Evolutionary conservation across 2,329 filamentous ascomycete genomes (phyloP), one percentile per base, ranked within the genome.

Genomic region (Sphaceloma murrayae): DNA sequence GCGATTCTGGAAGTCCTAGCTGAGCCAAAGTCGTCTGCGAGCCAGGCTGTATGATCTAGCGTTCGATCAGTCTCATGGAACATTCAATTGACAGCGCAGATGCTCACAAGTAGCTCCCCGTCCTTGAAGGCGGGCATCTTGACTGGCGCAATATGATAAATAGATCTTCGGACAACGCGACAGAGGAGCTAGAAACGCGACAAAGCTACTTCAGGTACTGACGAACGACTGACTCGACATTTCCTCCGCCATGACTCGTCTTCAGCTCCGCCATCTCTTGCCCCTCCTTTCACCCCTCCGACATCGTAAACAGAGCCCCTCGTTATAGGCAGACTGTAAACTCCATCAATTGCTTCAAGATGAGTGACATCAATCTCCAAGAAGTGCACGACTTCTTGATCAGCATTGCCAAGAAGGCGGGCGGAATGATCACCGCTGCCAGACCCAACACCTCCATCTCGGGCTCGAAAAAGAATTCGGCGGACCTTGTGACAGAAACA

Each of bases 1-100:
- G 81, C n/a, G 77, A 80, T 68, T 95, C 88, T 55, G 79, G 80
- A 55, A 91, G 82, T 42, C 88, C 88, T 30, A 94, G 75, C 73
- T 94, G 87, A 53, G 87, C 88, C 67, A 94, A 78, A 48, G 87
- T 94, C 52, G 81, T 89, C 65, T 83, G 80, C 62, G 87, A 94
- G 59, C 88, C 88, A 24, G 83, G 82, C 63, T 80, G 82, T 65
- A 88, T 79, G 61, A 88, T 69, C 68, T 70, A 49, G 26, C 17
- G 14, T 21, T 14, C n/a, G n/a, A n/a, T n/a, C n/a, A n/a, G n/a
- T n/a, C n/a, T n/a, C n/a, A n/a, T n/a, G n/a, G n/a, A 11, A 13
- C 6, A 18, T 24, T 24, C 16, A 31, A 31, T 21, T 19, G 19
- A 4, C n/a, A 13, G 7, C 10, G 2, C 26, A 30, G 4, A 34